Percentiles rank a stretch among this genome's conserved stretches.
phyloP scores from a whole-genome alignment of 2,329 filamentous ascomycete genomes.

The Hymenoscyphus albidus region DNA sequence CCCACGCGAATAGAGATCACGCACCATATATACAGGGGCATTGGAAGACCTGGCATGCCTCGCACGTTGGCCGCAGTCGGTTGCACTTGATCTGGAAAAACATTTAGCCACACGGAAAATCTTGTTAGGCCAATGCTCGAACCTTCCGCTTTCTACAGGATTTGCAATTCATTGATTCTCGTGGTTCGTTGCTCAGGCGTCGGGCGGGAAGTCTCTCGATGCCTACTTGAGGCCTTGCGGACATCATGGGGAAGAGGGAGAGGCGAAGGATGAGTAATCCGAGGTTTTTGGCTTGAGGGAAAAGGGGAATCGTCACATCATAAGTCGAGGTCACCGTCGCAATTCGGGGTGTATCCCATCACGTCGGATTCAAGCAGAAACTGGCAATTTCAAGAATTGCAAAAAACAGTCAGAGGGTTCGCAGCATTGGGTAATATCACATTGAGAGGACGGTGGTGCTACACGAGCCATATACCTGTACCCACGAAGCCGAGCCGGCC shows the following conservation, averaged over 20 bases:
- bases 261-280: neutral
- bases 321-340: slow-evolving; percentile 22
- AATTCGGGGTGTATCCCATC: slow-evolving; percentile 23
- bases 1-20: slow-evolving; percentile 23
- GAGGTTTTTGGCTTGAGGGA: slow-evolving; percentile 11
- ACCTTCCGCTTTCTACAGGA: slow-evolving; percentile 92
- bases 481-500: neutral
- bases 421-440: slow-evolving; percentile 13
- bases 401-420: slow-evolving; percentile 4
- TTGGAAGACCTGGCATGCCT: slow-evolving; percentile 86
- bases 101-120: slow-evolving; percentile 25
- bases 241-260: slow-evolving; percentile 26
- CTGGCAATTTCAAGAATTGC: neutral
- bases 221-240: slow-evolving; percentile 34
- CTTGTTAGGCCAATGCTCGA: slow-evolving; percentile 28
- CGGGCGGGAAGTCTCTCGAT: slow-evolving; percentile 35
- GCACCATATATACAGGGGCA: slow-evolving; percentile 84
- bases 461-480: neutral
- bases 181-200: slow-evolving; percentile 51
- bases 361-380: slow-evolving; percentile 8
- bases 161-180: slow-evolving; percentile 94
- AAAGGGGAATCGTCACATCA: slow-evolving; percentile 30
- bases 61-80: slow-evolving; percentile 75
- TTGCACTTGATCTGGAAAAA: slow-evolving; percentile 81
- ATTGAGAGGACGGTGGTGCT: slow-evolving; percentile 1